Base-by-base conservation (phyloP, 2,329 filamentous ascomycete genomes). In the Talaromyces atroroseus region DNA sequence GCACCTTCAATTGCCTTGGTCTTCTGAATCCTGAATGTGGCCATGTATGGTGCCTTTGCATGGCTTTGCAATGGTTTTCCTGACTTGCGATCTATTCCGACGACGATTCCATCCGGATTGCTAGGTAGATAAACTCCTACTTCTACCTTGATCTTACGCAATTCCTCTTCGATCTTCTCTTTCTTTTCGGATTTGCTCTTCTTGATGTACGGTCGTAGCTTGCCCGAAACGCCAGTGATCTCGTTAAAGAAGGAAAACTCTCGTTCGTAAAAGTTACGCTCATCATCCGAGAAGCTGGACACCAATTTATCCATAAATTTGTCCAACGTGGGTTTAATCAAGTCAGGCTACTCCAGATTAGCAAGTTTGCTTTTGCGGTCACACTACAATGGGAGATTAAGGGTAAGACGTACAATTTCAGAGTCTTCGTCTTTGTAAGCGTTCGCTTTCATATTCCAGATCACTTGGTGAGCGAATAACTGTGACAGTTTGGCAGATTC, bases 391-490 rank as follows among this genome's bases (percentile, higher is more conserved):
- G 21, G n/a, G 44, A 8, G 21, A 3, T 44, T 42, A 24, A 38
- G 11, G 46, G 49, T 29, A 34, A 29, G 32, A 52, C 85, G 79
- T 77, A 89, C 86, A 61, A 95, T 83, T 65, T 88, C 84, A 14
- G 88, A 92, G 63, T 96, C 90, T 65, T 99, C 92, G 62, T 99
- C 95, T 71, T 96, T 99, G 80, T 89, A 99, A 1, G 92, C 89
- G 71, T 99, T 99, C 32, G 94, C 94, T 71, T 97, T 99, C 88
- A 99, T 99, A 71, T 99, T 99, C 94, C 95, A 99, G 68, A 99
- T 99, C 63, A 99, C 97, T 67, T 99, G 94, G 71, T 99, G 95
- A 2, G 95, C 92, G 72, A 99, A 99, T 8, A 97, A 77, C 71
- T 97, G 94, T n/a, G 94, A 97, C 67, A 96, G 92, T 65, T 95